Conservation (phyloP, 192 early-diverging fungal species). For the Funneliformis geosporum region DNA sequence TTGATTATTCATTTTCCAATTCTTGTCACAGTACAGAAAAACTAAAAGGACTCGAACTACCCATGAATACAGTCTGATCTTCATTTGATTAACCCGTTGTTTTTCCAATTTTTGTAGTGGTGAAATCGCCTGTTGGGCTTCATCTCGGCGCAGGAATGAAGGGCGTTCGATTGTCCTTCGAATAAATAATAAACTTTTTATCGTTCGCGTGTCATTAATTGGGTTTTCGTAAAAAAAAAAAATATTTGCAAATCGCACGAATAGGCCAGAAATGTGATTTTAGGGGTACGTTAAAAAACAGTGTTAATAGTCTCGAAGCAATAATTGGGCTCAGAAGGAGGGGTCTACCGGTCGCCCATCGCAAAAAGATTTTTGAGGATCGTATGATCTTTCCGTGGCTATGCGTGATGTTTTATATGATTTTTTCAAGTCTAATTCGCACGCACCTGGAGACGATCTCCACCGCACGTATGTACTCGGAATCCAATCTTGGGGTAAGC, state of each 20-base stretch:
- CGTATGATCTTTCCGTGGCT: slow-evolving; percentile 23
- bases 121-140: slow-evolving; percentile 36
- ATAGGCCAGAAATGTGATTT: slow-evolving; percentile 35
- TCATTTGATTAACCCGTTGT: neutral
- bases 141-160: slow-evolving; percentile 30
- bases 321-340: slow-evolving; percentile 32
- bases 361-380: slow-evolving; percentile 34
- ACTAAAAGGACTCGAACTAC: slow-evolving; percentile 25
- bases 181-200: too few relatives aligned
- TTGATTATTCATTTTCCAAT: slow-evolving; percentile 32
- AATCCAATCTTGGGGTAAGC: slow-evolving; percentile 21
- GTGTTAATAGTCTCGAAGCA: slow-evolving; percentile 30
- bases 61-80: neutral
- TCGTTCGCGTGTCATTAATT: too few relatives aligned
- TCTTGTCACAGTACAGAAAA: slow-evolving; percentile 26
- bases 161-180: slow-evolving; percentile 31
- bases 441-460: slow-evolving; percentile 30
- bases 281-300: slow-evolving; percentile 28
- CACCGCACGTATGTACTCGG: slow-evolving; percentile 17
- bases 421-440: slow-evolving; percentile 31
- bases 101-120: slow-evolving; percentile 29
- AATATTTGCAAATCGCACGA: too few relatives aligned
- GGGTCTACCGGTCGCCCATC: slow-evolving; percentile 31
- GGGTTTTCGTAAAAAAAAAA: too few relatives aligned
- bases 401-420: slow-evolving; percentile 33